A percentile compares a stretch with the other conserved stretches of the same genome.
phyloP scores from a whole-genome alignment of 495 filamentous ascomycete genomes.

The Mytilinidion resinicola region DNA sequence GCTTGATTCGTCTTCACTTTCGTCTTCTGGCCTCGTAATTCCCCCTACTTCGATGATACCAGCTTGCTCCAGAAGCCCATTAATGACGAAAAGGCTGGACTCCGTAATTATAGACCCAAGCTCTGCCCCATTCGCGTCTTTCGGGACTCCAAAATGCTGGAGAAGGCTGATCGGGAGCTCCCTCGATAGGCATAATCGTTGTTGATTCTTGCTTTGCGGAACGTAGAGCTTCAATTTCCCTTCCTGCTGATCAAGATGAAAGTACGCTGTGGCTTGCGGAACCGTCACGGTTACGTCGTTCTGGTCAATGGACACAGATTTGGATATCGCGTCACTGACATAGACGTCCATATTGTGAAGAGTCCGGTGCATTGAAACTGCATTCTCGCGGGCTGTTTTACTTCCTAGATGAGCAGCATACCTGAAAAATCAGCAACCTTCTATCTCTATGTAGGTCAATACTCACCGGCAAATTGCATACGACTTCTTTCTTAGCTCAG shows the following conservation, averaged over 20 bases:
- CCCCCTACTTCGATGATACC: conserved; percentile 1
- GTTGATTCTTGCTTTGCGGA: not conserved
- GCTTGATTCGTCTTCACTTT: not conserved
- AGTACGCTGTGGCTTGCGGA: not conserved
- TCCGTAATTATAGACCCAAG: conserved; percentile 2
- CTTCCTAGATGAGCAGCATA: conserved; percentile 7
- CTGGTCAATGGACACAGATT: not conserved
- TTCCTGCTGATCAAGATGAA: not conserved
- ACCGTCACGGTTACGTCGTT: not conserved
- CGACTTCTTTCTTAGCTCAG: conserved; percentile 1
- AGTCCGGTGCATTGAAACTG: not conserved
- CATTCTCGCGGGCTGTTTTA: not conserved
- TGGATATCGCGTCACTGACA: not conserved
- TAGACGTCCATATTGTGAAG: conserved; percentile 1
- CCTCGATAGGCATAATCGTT: not conserved
- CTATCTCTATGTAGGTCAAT: not conserved
- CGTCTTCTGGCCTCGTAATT: not conserved
- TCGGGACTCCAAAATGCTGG: not conserved
- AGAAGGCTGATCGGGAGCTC: not conserved
- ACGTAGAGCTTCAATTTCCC: conserved; percentile 1
- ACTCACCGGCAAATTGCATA: conserved; percentile 14
- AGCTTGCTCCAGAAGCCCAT: conserved; percentile 2
- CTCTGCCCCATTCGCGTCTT: not conserved
- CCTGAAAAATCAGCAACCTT: not conserved
- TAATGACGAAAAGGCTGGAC: not conserved